These are phyloP conservation scores for Camellia oleifera DNA, from an alignment of 179 eudicot species.

Conservation along the genomic window DNA sequence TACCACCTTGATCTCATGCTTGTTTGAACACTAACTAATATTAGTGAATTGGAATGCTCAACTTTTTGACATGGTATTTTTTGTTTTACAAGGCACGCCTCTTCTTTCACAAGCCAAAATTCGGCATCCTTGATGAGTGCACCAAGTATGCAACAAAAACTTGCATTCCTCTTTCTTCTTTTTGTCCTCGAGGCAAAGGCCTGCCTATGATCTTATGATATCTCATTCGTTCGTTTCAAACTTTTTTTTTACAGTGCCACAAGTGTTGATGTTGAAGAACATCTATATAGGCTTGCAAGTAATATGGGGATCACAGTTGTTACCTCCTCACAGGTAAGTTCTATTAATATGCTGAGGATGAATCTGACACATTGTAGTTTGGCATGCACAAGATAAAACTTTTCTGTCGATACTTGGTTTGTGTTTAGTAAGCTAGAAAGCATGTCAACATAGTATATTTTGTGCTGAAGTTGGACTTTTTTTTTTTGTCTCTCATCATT, in stretches of 20 bases:
- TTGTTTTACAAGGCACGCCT: conserved; percentile 74
- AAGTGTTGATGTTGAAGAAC: conserved; percentile 97
- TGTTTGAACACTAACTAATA: background rate
- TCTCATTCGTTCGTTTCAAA: conserved; percentile 1
- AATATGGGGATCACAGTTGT: conserved; percentile 73
- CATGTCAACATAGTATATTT: too few species aligned
- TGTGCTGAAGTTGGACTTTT: too few species aligned
- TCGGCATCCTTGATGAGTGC: conserved; percentile 93
- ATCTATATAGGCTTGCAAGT: conserved; percentile 77
- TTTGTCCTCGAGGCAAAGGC: too few species aligned
- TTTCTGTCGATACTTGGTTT: too few species aligned
- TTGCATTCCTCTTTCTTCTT: background rate
- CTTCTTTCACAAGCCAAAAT: conserved; percentile 97
- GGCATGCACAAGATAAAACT: too few species aligned
- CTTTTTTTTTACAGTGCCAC: conserved; percentile 63
- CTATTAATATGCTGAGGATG: too few species aligned
- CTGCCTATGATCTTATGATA: background rate
- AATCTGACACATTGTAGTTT: too few species aligned
- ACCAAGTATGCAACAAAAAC: conserved; percentile 63
- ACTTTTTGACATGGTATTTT: conserved; percentile 11
- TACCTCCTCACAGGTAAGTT: conserved; percentile 85
- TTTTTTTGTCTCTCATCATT: too few species aligned
- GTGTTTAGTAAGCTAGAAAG: too few species aligned
- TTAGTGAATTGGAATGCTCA: background rate
- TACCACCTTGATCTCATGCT: background rate